These are phyloP conservation scores for Syncephalastrum contaminatum DNA, from an alignment of 371 early-diverging fungal genomes.

Conservation along the genomic window DNA sequence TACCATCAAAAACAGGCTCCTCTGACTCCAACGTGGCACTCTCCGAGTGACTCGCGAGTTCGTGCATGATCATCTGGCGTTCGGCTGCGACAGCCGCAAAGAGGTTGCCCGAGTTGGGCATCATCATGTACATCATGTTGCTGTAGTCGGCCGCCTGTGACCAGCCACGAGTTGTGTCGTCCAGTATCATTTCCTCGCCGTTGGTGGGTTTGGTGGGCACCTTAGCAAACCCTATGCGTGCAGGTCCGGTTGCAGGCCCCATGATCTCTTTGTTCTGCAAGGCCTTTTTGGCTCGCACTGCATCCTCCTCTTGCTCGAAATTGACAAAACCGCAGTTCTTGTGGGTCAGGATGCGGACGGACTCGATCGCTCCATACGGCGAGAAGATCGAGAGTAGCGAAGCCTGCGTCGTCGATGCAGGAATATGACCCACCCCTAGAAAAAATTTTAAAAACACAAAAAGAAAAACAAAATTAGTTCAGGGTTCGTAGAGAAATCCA, in stretches of 20 bases:
- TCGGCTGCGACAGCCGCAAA: conserved; percentile 32
- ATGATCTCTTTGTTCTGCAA: conserved; percentile 88
- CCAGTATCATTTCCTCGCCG: not conserved
- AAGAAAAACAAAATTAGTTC: not conserved
- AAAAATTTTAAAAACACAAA: conserved; percentile 4
- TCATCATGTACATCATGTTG: conserved; percentile 28
- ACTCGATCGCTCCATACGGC: conserved; percentile 87
- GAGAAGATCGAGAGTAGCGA: conserved; percentile 75
- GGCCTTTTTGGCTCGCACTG: conserved; percentile 80
- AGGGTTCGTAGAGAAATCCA: not conserved
- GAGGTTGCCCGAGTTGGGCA: conserved; percentile 19
- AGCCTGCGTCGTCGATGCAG: conserved; percentile 76
- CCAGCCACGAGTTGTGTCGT: conserved; percentile 1
- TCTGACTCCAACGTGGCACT: conserved; percentile 22
- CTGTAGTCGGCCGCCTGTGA: conserved; percentile 9
- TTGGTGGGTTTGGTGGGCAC: conserved; percentile 42
- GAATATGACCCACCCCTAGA: conserved; percentile 93
- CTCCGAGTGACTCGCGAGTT: conserved; percentile 27
- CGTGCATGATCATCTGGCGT: conserved; percentile 40
- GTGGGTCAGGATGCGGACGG: conserved; percentile 91
- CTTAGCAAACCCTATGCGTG: conserved; percentile 91
- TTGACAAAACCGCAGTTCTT: conserved; percentile 98
- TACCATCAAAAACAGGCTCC: conserved; percentile 46
- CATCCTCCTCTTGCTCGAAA: conserved; percentile 86
- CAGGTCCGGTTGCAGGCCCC: conserved; percentile 74